Percentiles rank a stretch among this genome's conserved stretches.
Conservation (phyloP, 129 eudicot genomes). For the Pseudognaphalium luteoalbum region DNA sequence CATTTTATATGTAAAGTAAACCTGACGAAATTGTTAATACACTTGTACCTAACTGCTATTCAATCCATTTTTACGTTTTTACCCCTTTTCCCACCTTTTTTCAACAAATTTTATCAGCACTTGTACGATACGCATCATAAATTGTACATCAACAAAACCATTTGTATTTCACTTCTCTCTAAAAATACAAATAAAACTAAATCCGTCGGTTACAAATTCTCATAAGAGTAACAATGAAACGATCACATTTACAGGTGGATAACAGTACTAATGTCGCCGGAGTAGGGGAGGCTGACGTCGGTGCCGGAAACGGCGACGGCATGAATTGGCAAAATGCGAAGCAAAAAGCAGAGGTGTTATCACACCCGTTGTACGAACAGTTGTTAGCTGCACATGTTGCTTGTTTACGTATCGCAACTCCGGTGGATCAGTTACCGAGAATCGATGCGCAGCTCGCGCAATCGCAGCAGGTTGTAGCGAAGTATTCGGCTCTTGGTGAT, state of each 20-base stretch:
- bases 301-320: conserved; percentile 26
- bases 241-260: conserved; percentile 21
- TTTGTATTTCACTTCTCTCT: too few relatives aligned
- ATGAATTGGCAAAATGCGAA: conserved; percentile 67
- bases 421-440: conserved; percentile 90
- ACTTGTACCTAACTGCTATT: not conserved
- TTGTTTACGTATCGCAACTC: conserved; percentile 80
- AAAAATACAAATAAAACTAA: not conserved
- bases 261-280: conserved; percentile 14
- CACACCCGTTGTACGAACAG: conserved; percentile 81
- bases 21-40: not conserved
- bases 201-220: conserved; percentile 13
- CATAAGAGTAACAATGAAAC: conserved; percentile 28
- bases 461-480: conserved; percentile 82
- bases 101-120: not conserved
- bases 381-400: conserved; percentile 82
- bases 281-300: conserved; percentile 36
- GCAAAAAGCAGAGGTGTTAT: conserved; percentile 60
- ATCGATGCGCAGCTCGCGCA: conserved; percentile 87
- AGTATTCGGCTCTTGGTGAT: conserved; percentile 54
- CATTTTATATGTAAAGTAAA: too few relatives aligned
- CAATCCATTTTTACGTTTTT: not conserved
- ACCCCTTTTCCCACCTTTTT: not conserved
- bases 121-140: not conserved
- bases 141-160: not conserved